Evolutionary conservation across 345 rosid genomes (phyloP).

Genomic region (Eutrema heterophyllum): DNA sequence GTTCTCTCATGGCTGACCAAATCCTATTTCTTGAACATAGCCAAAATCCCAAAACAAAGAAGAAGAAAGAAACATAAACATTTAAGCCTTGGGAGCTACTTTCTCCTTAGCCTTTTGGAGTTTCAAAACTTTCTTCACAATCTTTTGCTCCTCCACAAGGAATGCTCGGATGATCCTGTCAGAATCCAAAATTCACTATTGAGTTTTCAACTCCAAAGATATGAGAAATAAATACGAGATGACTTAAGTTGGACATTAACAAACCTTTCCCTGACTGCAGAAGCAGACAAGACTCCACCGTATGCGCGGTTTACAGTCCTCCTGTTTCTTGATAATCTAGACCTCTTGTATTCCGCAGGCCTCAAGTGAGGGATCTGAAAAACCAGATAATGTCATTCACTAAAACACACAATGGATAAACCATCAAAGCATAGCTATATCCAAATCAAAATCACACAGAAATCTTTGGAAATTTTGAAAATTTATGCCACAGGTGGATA

Average conservation of each 20-base stretch:
- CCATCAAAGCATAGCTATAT: neutral
- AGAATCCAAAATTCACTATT: neutral
- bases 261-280: slow-evolving; percentile 71
- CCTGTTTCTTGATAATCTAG: slow-evolving; percentile 58
- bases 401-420: too few species aligned
- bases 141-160: slow-evolving; percentile 54
- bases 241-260: neutral
- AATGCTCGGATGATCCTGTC: slow-evolving; percentile 64
- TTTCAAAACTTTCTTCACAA: slow-evolving; percentile 1
- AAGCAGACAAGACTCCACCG: slow-evolving; percentile 70
- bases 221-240: neutral
- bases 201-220: neutral
- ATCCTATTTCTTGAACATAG: too few species aligned
- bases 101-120: slow-evolving; percentile 55
- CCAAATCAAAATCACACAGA: neutral
- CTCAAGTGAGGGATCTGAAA: slow-evolving; percentile 73
- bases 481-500: slow-evolving; percentile 37
- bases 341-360: slow-evolving; percentile 63
- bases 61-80: neutral
- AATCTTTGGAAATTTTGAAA: neutral
- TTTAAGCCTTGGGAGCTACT: slow-evolving; percentile 23
- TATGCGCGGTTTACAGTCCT: slow-evolving; percentile 29
- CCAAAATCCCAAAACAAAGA: neutral
- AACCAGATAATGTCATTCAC: neutral
- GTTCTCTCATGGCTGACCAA: too few species aligned